phyloP scores from a whole-genome alignment of 2,329 filamentous ascomycete genomes.

The Aspergillus sp. region DNA sequence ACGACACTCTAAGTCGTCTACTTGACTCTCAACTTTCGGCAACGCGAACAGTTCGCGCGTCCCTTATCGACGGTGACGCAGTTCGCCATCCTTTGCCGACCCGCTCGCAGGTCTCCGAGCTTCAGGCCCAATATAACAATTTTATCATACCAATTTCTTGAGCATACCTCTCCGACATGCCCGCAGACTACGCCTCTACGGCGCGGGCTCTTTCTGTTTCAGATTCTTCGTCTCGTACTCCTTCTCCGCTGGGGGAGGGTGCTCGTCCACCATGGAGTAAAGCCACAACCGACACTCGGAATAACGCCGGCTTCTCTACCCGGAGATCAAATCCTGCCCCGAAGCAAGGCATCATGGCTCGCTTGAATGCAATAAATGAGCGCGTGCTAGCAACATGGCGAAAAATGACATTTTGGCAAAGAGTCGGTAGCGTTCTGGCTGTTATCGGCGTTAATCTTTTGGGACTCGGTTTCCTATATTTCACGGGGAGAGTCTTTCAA shows the following conservation, averaged over 20 bases:
- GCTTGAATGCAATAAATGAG: constrained; percentile 34
- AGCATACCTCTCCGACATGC: constrained; percentile 30
- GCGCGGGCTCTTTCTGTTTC: constrained; percentile 56
- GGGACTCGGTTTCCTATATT: constrained; percentile 69
- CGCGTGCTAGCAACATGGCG: constrained; percentile 35
- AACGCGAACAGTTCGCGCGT: not conserved
- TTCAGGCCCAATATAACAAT: not conserved
- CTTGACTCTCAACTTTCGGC: not conserved
- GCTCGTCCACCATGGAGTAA: constrained; percentile 55
- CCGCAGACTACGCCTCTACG: constrained; percentile 51
- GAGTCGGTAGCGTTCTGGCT: constrained; percentile 55
- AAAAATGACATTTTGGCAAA: constrained; percentile 56
- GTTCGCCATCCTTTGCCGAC: constrained; percentile 5
- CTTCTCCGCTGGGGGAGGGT: constrained; percentile 47
- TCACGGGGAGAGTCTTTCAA: constrained; percentile 76
- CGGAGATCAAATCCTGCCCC: constrained; percentile 33
- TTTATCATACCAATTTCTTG: not conserved
- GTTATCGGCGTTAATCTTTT: constrained; percentile 55
- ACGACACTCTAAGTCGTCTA: not conserved
- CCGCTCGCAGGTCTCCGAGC: constrained; percentile 11
- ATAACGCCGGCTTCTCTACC: constrained; percentile 37
- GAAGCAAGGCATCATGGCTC: constrained; percentile 37
- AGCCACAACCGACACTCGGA: constrained; percentile 42
- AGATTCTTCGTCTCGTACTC: constrained; percentile 43
- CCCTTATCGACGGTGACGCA: not conserved